Conservation (phyloP, 176 grass and related monocot genomes). For the Musa itinerans region DNA sequence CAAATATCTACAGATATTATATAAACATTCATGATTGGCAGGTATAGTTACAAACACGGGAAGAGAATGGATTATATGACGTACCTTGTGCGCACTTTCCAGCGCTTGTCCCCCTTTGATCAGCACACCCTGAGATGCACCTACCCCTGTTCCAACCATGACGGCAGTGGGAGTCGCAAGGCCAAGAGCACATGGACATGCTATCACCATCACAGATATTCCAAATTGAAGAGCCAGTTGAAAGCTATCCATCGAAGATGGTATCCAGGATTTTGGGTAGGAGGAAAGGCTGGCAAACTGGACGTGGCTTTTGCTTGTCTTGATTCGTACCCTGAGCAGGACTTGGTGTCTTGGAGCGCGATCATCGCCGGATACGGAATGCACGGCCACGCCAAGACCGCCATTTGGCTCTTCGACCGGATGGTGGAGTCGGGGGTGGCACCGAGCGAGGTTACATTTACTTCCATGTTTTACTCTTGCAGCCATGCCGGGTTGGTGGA, state of each 20-base stretch:
- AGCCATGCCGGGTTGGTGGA: conserved; percentile 60
- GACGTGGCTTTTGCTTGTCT: conserved; percentile 40
- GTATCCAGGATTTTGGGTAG: conserved; percentile 81
- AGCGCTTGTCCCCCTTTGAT: conserved; percentile 94
- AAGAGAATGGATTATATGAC: not conserved
- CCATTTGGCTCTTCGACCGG: conserved; percentile 34
- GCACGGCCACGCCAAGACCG: conserved; percentile 39
- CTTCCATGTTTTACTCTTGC: conserved; percentile 51
- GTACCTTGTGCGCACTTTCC: conserved; percentile 87
- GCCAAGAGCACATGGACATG: conserved; percentile 83
- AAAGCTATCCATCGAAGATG: conserved; percentile 89
- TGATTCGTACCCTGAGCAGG: no score
- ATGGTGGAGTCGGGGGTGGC: conserved; percentile 40
- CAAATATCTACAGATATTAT: no score
- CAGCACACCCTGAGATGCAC: conserved; percentile 83
- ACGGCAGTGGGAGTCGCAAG: conserved; percentile 94
- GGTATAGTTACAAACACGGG: not conserved
- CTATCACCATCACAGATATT: conserved; percentile 98
- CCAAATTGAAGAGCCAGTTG: conserved; percentile 90
- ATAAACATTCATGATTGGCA: no score
- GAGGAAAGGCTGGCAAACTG: conserved; percentile 42
- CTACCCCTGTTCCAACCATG: conserved; percentile 94
- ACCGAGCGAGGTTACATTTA: conserved; percentile 42
- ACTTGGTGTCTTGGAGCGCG: conserved; percentile 48
- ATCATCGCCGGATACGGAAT: conserved; percentile 44